Percentiles rank a stretch among this genome's conserved stretches.
Evolutionary conservation across 108 stramenopile genomes (phyloP).

Genomic region (Cylindrotheca closterium): DNA sequence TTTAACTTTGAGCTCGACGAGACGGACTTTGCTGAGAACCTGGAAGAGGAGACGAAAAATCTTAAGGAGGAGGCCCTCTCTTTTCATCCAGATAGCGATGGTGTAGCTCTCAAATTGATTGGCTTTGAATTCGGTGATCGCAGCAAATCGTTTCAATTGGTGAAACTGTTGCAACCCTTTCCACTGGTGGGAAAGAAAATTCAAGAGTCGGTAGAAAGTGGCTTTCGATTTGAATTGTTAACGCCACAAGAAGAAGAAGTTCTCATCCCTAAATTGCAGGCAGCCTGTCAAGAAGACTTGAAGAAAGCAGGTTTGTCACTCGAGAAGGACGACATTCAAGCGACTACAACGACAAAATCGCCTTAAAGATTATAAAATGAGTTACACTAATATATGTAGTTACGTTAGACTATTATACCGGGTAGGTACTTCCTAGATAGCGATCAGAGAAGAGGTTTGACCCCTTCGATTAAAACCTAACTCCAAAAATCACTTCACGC

Average conservation of each 20-base stretch:
- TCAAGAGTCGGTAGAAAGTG: constrained; percentile 13
- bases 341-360: too few species aligned
- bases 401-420: too few species aligned
- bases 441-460: too few species aligned
- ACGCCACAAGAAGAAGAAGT: constrained; percentile 39
- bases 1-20: constrained; percentile 35
- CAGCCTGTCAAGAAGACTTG: constrained; percentile 35
- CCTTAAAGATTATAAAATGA: too few species aligned
- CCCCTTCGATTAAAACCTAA: too few species aligned
- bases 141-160: constrained; percentile 45
- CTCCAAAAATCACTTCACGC: too few species aligned
- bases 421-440: too few species aligned
- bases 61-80: constrained; percentile 11
- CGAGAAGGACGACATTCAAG: too few species aligned
- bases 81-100: constrained; percentile 24
- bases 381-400: too few species aligned
- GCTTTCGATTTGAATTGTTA: constrained; percentile 47
- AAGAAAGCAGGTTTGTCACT: constrained; percentile 29
- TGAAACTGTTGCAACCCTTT: constrained; percentile 43
- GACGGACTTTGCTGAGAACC: constrained; percentile 25
- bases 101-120: constrained; percentile 45
- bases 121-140: constrained; percentile 31
- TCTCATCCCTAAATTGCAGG: constrained; percentile 40
- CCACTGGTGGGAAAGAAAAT: constrained; percentile 10
- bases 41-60: constrained; percentile 29